These are phyloP conservation scores for Hanseniaspora nectarophila DNA, from an alignment of 805 yeast genomes.

Conservation along the genomic window DNA sequence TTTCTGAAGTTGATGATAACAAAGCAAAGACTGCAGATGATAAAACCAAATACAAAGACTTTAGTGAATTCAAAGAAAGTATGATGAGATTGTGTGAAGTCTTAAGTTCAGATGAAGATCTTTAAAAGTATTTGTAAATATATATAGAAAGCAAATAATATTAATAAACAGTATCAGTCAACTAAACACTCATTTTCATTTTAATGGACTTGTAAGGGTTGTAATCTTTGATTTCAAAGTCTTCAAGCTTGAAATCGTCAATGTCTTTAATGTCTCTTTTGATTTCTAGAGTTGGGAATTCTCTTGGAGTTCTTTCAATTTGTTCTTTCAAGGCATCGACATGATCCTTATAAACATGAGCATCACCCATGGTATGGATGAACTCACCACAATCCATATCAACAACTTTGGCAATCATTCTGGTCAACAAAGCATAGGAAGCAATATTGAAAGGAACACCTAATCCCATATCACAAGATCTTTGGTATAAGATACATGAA, in stretches of 20 bases:
- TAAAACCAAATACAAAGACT: not conserved
- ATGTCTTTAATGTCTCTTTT: conserved; percentile 56
- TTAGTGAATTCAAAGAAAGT: not conserved
- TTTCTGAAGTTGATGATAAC: not conserved
- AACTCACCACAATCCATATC: conserved; percentile 93
- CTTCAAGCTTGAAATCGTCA: conserved; percentile 82
- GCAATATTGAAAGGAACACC: conserved; percentile 99
- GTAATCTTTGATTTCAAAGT: conserved; percentile 69
- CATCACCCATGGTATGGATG: conserved; percentile 90
- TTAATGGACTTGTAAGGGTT: conserved; percentile 72
- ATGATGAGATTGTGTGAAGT: not conserved
- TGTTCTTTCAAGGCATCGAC: conserved; percentile 82
- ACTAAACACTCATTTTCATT: conserved; percentile 92
- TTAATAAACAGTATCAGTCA: not conserved
- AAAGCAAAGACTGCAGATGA: not conserved
- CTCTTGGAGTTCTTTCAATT: conserved; percentile 56
- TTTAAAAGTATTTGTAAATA: not conserved
- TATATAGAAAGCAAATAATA: not conserved
- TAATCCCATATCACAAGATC: conserved; percentile 99
- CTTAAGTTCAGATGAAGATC: not conserved
- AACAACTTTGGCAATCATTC: conserved; percentile 91
- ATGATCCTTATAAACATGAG: conserved; percentile 90
- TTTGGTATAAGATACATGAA: conserved; percentile 82
- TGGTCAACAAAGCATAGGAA: conserved; percentile 81
- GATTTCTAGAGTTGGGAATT: conserved; percentile 69